Base-by-base conservation (phyloP, 2,329 filamentous ascomycete genomes). In the Corniculantispora saksenae region DNA sequence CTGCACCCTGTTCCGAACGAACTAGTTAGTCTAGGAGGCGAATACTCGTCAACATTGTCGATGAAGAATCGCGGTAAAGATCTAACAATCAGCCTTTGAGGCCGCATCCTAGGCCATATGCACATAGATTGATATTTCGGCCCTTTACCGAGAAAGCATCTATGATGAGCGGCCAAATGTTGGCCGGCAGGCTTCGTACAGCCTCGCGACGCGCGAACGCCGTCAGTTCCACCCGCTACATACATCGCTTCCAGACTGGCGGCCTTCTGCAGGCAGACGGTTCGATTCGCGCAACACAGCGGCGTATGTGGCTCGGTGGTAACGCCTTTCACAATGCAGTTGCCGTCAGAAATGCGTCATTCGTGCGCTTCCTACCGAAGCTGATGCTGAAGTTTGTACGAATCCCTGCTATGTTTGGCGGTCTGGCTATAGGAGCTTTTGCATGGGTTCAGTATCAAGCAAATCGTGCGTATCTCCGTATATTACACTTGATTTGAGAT, bases 381-480 rank as follows among this genome's bases (percentile, higher is more conserved):
- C 84, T 99, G 59, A 89, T 95, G n/a, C 79, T 95, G 74, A 99
- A 97, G 81, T 90, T 99, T 71, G 85, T 89, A 43, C 88, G 93
- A 64, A 83, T 97, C 63, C 95, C 95, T 23, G 95, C 95, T 65
- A 90, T 97, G 81, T 94, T 97, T 72, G 95, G 94, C 50, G 93
- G 93, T 50, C 86, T 94, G 55, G 92, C 93, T 73, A 86, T 99
- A 69, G 94, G 92, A 17, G 92, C 91, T 3, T 81, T 96, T 66
- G 93, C 93, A 29, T 99, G 97, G 85, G 81, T 99, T 57, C 95
- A 99, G 76, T 98, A 99, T 76, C 95, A 99, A 79, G 94, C 95
- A 68, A 89, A 90, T 64, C 91, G 91, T 94, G 85, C 68, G 91
- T 85, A 54, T 67, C 50, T 4, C 32, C 19, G 7, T 29, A 13